These are phyloP conservation scores for Salix suchowensis DNA, from an alignment of 345 rosid genomes.

Conservation along the genomic window DNA sequence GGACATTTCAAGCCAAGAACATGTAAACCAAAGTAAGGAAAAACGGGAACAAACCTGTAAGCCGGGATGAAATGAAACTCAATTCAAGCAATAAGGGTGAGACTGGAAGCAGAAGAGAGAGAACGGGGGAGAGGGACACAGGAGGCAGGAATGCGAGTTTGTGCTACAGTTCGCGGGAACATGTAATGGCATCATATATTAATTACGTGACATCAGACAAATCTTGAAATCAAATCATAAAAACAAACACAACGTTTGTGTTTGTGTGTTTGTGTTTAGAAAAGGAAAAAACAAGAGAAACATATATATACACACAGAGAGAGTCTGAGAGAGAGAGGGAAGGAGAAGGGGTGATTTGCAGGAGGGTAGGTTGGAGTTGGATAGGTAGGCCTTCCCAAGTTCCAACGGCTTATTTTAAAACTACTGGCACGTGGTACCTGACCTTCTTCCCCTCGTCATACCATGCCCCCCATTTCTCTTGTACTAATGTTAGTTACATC, in stretches of 20 bases:
- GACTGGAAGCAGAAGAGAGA: conserved; percentile 2
- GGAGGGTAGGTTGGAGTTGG: conserved; percentile 59
- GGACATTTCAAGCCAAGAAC: neutral
- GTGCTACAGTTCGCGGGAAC: neutral
- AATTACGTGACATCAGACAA: neutral
- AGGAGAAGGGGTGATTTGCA: neutral
- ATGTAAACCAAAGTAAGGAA: conserved; percentile 13
- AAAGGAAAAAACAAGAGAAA: too few species aligned
- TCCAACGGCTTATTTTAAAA: conserved; percentile 32
- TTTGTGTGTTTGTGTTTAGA: too few species aligned
- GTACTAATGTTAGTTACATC: neutral
- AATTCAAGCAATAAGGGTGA: conserved; percentile 15
- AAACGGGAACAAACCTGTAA: conserved; percentile 17
- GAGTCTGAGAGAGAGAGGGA: too few species aligned
- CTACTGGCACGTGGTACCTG: conserved; percentile 58
- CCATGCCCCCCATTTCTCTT: conserved; percentile 26
- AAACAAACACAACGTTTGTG: neutral
- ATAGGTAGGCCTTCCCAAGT: conserved; percentile 32
- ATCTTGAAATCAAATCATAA: neutral
- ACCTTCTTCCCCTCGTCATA: conserved; percentile 34
- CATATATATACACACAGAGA: too few species aligned
- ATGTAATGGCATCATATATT: neutral
- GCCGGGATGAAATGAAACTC: conserved; percentile 21
- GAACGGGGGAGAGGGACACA: neutral
- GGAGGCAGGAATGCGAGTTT: neutral